Base-by-base conservation (phyloP, 495 filamentous ascomycete genomes). In the Jackrogersella multiformis region DNA sequence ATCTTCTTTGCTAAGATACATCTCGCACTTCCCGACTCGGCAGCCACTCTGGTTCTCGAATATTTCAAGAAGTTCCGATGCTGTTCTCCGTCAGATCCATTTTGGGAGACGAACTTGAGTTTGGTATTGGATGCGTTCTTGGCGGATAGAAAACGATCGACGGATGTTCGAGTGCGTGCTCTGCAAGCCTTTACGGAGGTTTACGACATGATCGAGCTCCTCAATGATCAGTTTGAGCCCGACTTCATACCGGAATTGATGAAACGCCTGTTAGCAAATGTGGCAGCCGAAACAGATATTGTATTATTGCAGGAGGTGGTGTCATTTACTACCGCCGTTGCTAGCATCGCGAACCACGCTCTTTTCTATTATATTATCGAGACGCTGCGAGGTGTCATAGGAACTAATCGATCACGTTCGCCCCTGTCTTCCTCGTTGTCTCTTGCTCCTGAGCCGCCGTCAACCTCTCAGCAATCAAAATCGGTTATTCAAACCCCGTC, bases 141-240 rank as follows among this genome's bases (percentile, higher is more conserved):
- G 52, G 84, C 82, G 34, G 83, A 90, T 66, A 82, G 79, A 10
- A 82, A 73, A 51, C 87, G 92, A 46, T 81, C 87, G 21, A 83
- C 88, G 1, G 82, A 87, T 36, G 85, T 92, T 57, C 89, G 93
- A 13, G 79, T 91, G 9, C 79, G 85, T 18, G 89, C 90, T 34
- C 74, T 94, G 45, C 85, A 89, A 61, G 84, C 84, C 1, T 74
- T 96, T 34, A 87, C 86, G 41, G 90, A 92, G 52, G 86, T 90
- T 10, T 88, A 88, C 63, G 83, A 84, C 23, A 82, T 89, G 46
- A 68, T 88, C 10, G 81, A 84, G 49, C 81, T 84, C 48, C 81
- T 88, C 9, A 77, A 79, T 30, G 74, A 80, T 30, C 79, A 84
- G 16, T 79, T 83, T 12, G 83, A 85, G 56, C 76, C 81, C 8